These are phyloP conservation scores for Beauveria medogensis DNA, from an alignment of 2,329 filamentous ascomycete species.

Conservation along the genomic window DNA sequence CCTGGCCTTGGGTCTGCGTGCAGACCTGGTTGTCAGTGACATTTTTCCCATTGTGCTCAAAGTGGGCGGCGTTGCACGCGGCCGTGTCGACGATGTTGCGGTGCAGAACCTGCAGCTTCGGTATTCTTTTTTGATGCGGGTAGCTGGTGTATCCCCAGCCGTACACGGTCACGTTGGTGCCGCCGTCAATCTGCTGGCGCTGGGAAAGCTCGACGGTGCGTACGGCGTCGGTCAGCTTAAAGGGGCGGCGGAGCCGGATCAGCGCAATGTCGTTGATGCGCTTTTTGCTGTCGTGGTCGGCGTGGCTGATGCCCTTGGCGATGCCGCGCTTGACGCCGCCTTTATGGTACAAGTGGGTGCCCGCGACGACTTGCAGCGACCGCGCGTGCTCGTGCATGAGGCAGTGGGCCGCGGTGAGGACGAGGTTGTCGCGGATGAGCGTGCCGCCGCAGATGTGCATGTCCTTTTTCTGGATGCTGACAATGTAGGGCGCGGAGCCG, in stretches of 20 bases:
- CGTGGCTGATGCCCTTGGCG: neutral
- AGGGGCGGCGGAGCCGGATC: neutral
- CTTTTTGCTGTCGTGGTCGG: neutral
- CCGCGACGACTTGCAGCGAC: neutral
- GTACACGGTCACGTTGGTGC: conserved; percentile 7
- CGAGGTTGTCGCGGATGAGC: neutral
- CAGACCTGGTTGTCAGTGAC: neutral
- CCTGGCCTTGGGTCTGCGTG: neutral
- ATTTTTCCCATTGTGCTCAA: neutral
- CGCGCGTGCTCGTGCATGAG: neutral
- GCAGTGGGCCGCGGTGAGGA: conserved; percentile 6
- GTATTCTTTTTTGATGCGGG: neutral
- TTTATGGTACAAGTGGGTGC: neutral
- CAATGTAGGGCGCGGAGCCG: neutral
- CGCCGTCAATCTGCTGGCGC: neutral
- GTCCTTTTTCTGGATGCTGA: conserved; percentile 4
- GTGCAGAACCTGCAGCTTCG: neutral
- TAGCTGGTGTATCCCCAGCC: conserved; percentile 8
- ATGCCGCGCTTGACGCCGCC: neutral
- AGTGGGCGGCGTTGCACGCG: neutral
- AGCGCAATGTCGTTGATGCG: neutral
- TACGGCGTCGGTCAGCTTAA: neutral
- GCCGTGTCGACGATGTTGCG: neutral
- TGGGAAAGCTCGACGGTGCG: neutral
- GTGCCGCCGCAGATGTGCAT: conserved; percentile 1